These are phyloP conservation scores for Schizopora paradoxa DNA, from an alignment of 1,284 basidiomycete genomes.

Conservation along the genomic window DNA sequence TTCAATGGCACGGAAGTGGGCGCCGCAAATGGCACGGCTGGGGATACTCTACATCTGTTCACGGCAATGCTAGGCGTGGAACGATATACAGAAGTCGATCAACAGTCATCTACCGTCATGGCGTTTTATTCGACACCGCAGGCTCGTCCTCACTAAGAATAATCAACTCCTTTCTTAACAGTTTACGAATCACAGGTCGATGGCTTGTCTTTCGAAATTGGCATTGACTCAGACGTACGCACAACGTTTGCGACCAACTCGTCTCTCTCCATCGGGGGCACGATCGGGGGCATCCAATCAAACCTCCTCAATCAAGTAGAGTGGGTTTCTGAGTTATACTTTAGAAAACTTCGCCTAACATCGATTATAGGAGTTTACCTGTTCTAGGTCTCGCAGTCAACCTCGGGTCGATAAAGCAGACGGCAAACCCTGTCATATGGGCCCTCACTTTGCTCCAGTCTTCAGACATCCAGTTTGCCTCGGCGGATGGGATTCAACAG, in stretches of 20 bases:
- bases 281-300: background rate
- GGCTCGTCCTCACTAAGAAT: too few relatives aligned
- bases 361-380: background rate
- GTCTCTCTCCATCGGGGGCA: too few relatives aligned
- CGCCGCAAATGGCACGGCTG: background rate
- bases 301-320: background rate
- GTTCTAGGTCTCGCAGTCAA: constrained; percentile 24
- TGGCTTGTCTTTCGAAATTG: background rate
- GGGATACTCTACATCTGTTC: background rate
- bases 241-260: background rate
- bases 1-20: background rate
- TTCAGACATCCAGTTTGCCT: constrained; percentile 31
- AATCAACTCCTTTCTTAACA: too few relatives aligned
- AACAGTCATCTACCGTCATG: background rate
- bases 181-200: background rate
- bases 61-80: background rate
- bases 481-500: constrained; percentile 20
- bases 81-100: background rate
- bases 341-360: background rate
- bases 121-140: too few relatives aligned
- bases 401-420: constrained; percentile 23
- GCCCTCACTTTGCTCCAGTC: constrained; percentile 38
- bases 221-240: background rate
- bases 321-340: background rate
- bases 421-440: constrained; percentile 30